phyloP scores from a whole-genome alignment of 2,329 filamentous ascomycete genomes.

The Cytospora paraplurivora region DNA sequence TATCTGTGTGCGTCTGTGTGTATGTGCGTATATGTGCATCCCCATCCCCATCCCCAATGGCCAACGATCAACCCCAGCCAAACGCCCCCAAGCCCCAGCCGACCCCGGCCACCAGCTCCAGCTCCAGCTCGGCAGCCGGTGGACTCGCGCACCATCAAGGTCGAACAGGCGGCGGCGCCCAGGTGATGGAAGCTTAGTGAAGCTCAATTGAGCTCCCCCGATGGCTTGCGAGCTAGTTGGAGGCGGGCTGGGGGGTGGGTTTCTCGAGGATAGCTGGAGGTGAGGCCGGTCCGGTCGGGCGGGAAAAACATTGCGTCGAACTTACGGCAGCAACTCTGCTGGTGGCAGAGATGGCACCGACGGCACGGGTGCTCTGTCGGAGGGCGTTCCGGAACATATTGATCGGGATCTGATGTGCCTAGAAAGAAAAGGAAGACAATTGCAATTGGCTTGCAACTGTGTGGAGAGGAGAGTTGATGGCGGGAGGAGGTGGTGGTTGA shows the following conservation, averaged over 20 bases:
- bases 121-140: slow-evolving; percentile 38
- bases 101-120: slow-evolving; percentile 27
- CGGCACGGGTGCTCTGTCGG: slow-evolving; percentile 93
- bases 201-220: slow-evolving; percentile 44
- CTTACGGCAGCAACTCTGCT: slow-evolving; percentile 94
- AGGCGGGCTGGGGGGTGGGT: slow-evolving; percentile 40
- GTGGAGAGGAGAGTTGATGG: slow-evolving; percentile 61
- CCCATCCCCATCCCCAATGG: slow-evolving; percentile 23
- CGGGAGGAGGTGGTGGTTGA: slow-evolving; percentile 44
- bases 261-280: slow-evolving; percentile 46
- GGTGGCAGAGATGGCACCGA: slow-evolving; percentile 89
- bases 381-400: slow-evolving; percentile 98
- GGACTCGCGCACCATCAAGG: slow-evolving; percentile 36
- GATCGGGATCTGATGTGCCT: slow-evolving; percentile 54
- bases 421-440: slow-evolving; percentile 59
- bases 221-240: slow-evolving; percentile 37
- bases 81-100: slow-evolving; percentile 16
- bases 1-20: slow-evolving; percentile 18
- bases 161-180: slow-evolving; percentile 40
- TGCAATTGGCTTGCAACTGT: slow-evolving; percentile 63
- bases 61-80: slow-evolving; percentile 16
- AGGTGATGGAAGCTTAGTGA: slow-evolving; percentile 33
- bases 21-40: background rate
- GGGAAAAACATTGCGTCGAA: slow-evolving; percentile 44
- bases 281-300: slow-evolving; percentile 44